These are phyloP conservation scores for Globisporangium lucens DNA, from an alignment of 352 stramenopile genomes.

Conservation along the genomic window DNA sequence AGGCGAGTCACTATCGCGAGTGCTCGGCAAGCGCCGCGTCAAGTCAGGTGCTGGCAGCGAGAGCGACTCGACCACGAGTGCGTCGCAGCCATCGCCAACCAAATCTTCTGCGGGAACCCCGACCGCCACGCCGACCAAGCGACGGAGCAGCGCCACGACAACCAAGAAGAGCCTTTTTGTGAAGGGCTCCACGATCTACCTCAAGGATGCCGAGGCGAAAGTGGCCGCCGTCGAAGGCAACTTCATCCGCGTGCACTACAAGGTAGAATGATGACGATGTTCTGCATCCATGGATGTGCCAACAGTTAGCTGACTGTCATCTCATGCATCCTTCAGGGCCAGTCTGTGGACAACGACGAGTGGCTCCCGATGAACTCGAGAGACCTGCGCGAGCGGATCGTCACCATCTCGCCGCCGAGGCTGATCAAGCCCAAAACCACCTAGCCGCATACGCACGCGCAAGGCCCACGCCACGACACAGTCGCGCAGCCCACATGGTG, in stretches of 20 bases:
- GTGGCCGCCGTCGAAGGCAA: constrained; percentile 68
- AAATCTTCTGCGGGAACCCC: constrained; percentile 11
- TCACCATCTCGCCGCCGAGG: constrained; percentile 30
- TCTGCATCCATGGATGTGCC: neutral
- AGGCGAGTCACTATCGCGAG: constrained; percentile 2
- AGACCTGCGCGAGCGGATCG: constrained; percentile 43
- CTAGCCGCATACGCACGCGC: neutral
- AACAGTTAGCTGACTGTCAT: neutral
- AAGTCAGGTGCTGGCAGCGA: constrained; percentile 3
- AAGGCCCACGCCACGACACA: no score
- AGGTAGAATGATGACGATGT: constrained; percentile 28
- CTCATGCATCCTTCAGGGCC: constrained; percentile 28
- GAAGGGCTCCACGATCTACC: constrained; percentile 65
- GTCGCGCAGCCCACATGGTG: no score
- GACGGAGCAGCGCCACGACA: constrained; percentile 20
- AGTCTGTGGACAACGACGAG: constrained; percentile 65
- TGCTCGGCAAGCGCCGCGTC: constrained; percentile 4
- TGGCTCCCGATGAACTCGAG: constrained; percentile 56
- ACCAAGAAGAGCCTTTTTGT: constrained; percentile 42
- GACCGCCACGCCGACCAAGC: constrained; percentile 26
- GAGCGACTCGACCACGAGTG: constrained; percentile 18
- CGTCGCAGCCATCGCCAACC: neutral
- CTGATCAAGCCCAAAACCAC: constrained; percentile 20
- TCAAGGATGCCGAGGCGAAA: constrained; percentile 63
- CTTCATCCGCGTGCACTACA: constrained; percentile 79